Evolutionary conservation across 805 yeast species (phyloP), one percentile per base, ranked within the genome.

Genomic region (Ogataea kodamae): DNA sequence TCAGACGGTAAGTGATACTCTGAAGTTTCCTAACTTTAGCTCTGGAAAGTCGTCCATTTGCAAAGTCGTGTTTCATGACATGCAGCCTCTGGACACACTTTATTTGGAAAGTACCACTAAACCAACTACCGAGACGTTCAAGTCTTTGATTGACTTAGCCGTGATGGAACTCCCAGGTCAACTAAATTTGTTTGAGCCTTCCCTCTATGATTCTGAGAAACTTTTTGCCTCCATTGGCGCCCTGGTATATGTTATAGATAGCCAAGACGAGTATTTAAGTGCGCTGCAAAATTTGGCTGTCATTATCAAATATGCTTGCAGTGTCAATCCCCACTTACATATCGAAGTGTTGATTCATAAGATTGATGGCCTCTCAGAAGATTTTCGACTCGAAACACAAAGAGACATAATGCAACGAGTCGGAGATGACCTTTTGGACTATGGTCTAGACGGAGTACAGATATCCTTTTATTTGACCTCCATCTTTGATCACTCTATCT

Each of bases 141-240:
- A 79, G 30, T 85, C 96, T 7, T 67, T 90, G 33, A 85, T 89
- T 24, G 92, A 89, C 55, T 64, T 90, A 27, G 80, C 87, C 2
- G 89, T 90, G 11, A 85, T 88, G 82, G 98, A 90, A 57, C 66
- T 90, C 11, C 98, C 98, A 0, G 97, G 97, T 3, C 97, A 90
- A 58, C 61, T 89, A 42, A 87, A 88, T 56, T 76, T 86, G 50
- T 85, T 87, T 55, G 96, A 88, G 48, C 92, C 94, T 3, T 72
- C 78, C 20, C 40, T 61, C 18, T 80, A 81, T 48, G 96, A 87
- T 50, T 76, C 84, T 15, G 88, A 80, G 42, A 68, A 79, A 41
- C 61, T 89, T 17, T 89, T 90, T 52, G 69, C 80, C 25, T 77
- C 81, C 26, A 87, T 88, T 9, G 96, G 96, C 12, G 92, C 96